Base-by-base conservation (phyloP, 1,284 basidiomycete genomes). In the Microbotryum scabiosae region DNA sequence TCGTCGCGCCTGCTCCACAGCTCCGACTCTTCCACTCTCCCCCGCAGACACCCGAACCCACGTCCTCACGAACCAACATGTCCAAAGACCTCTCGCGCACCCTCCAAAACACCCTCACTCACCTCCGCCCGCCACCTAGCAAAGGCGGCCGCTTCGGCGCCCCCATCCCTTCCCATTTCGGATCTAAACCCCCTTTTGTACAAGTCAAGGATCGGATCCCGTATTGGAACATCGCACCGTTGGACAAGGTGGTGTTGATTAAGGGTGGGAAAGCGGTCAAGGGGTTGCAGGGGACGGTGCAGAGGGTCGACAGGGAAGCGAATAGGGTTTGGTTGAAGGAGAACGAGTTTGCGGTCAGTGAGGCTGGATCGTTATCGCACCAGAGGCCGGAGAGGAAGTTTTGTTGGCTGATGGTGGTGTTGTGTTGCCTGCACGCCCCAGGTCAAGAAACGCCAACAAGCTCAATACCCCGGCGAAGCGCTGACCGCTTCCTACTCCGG, bases 161-260 rank as follows among this genome's bases (percentile, higher is more conserved):
- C 60, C 67, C 70, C 12, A 66, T 72, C 25, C 75, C 75, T 14
- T 68, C 73, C 3, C 69, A 74, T 54, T 71, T 73, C 59, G 69
- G 71, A 5, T 62, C 71, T 21, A 59, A 49, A 47, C 72, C 73
- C 43, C 63, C 66, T 47, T 76, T 72, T 56, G 76, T 76, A 53
- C 73, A 70, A 58, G 70, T 72, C 46, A 74, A 75, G 66, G 75
- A 76, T 62, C 72, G 76, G 46, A 70, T 77, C 45, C 68, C 72
- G 1, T 75, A 71, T 62, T 77, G 75, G 75, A 75, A 77, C 69
- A 72, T 77, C 59, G 73, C 72, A 2, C 73, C 75, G 2, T 73
- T 73, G 5, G 76, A 77, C 58, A 68, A 71, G 30, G 76, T 76
- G 30, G 67, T 67, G 41, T 67, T 76, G 36, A 63, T 73, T 59